These are phyloP conservation scores for Lachancea waltii DNA, from an alignment of 805 yeast species.

Conservation along the genomic window DNA sequence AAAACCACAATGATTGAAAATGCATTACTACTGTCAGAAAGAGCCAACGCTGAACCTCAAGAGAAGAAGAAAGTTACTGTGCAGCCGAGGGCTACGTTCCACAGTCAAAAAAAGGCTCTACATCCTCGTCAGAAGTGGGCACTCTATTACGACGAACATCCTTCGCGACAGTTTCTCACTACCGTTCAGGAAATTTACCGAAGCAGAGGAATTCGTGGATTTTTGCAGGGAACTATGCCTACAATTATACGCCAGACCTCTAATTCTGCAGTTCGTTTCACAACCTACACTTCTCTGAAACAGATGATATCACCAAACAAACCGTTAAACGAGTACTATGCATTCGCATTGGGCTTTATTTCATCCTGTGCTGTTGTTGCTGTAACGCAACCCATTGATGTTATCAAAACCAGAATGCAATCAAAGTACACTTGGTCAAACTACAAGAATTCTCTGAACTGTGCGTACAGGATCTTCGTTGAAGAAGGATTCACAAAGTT, in stretches of 20 bases:
- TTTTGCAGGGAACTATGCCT: conserved; percentile 76
- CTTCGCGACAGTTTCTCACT: conserved; percentile 46
- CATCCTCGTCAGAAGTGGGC: conserved; percentile 30
- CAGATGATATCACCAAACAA: conserved; percentile 50
- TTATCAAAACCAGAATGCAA: conserved; percentile 81
- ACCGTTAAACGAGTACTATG: conserved; percentile 33
- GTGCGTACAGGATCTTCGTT: conserved; percentile 43
- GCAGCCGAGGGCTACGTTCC: conserved; percentile 27
- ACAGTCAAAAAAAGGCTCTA: conserved; percentile 21
- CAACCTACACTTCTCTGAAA: conserved; percentile 70
- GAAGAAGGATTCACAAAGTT: conserved; percentile 41
- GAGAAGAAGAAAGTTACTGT: conserved; percentile 16
- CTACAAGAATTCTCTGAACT: conserved; percentile 56
- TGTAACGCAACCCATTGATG: conserved; percentile 83
- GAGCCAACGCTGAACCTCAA: conserved; percentile 17
- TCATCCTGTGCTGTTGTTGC: conserved; percentile 70
- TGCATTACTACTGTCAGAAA: conserved; percentile 31
- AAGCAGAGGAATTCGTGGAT: conserved; percentile 69
- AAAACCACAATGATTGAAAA: conserved; percentile 78
- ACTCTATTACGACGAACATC: conserved; percentile 41
- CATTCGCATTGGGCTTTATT: conserved; percentile 45
- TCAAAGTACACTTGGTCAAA: conserved; percentile 55
- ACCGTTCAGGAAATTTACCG: conserved; percentile 60
- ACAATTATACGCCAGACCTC: conserved; percentile 75
- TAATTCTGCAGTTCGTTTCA: conserved; percentile 76